Base-by-base conservation (phyloP, 768 basidiomycete species). In the Phaeotremella skinneri region DNA sequence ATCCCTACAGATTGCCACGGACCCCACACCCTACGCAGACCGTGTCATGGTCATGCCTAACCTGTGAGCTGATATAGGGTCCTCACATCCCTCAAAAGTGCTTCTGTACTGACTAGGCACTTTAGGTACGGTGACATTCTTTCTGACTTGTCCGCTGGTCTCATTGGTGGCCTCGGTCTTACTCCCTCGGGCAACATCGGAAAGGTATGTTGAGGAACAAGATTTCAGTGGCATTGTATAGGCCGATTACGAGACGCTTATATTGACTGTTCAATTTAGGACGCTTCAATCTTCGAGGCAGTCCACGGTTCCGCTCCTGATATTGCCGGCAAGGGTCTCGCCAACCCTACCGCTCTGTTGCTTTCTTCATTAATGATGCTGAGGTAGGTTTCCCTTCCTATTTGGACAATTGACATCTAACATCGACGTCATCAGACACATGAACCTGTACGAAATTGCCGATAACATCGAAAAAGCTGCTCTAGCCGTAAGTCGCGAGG, bases 21-120 rank as follows among this genome's bases (percentile, higher is more conserved):
- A 99, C 79, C 96, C 96, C 23, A 81, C 79, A 69, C 96, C 96
- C 5, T 99, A 86, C 81, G 83, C 90, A 34, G 92, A 96, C 80
- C 87, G 91, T 50, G 94, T 99, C 64, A 98, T 99, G 94, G 96
- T 99, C 67, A 98, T 98, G 93, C 96, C 96, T 54, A 99, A 99
- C 82, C 81, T 99, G 61, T 93, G 90, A 70, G 90, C 88, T 53
- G 29, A 2, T 30, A 26, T 51, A n/a, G 27, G 4, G 20, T 20
- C 34, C 43, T 42, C 16, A 14, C 25, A 9, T 6, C 4, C 4
- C 23, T 47, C 55, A n/a, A n/a, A n/a, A n/a, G n/a, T n/a, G n/a
- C n/a, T n/a, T n/a, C n/a, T n/a, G n/a, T 63, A 62, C 66, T 67
- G 61, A 73, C 67, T n/a, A 60, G 61, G 29, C 62, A 64, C 55